A percentile compares a stretch with the other conserved stretches of the same genome.
phyloP scores from a whole-genome alignment of 83 land plant species.

The Picea abies region DNA sequence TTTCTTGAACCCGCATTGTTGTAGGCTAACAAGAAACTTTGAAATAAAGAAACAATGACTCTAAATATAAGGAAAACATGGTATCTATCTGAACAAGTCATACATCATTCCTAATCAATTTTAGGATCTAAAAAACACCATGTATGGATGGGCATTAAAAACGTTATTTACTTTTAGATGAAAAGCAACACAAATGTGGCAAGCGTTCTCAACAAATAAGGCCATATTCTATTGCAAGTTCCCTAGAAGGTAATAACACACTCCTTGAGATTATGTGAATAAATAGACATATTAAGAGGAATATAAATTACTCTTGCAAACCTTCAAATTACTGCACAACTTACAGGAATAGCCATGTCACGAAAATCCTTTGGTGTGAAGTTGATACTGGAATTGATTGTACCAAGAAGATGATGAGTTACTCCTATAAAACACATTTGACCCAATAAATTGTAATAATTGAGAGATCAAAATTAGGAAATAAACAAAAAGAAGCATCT shows the following conservation, averaged over 20 bases:
- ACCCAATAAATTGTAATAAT: background rate
- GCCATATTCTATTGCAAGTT: too few relatives aligned
- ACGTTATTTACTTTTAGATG: too few relatives aligned
- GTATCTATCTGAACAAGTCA: background rate
- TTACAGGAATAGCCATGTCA: constrained; percentile 62
- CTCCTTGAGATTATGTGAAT: too few relatives aligned
- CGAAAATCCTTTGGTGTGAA: constrained; percentile 68
- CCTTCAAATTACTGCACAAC: background rate
- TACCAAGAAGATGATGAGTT: constrained; percentile 73
- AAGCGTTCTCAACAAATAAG: too few relatives aligned
- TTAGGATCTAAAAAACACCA: too few relatives aligned
- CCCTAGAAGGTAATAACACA: too few relatives aligned
- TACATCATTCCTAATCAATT: too few relatives aligned
- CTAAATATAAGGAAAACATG: background rate
- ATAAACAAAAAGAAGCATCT: constrained; percentile 6
- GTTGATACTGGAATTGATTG: constrained; percentile 41
- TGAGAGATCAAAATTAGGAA: background rate
- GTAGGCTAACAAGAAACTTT: background rate
- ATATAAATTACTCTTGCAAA: too few relatives aligned
- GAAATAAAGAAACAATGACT: background rate
- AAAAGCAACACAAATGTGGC: too few relatives aligned
- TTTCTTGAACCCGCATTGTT: background rate
- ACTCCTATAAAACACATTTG: constrained; percentile 44
- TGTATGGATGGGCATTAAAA: too few relatives aligned
- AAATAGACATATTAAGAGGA: too few relatives aligned